Percentiles rank a stretch among this genome's conserved stretches.
Conservation (phyloP, 83 land plant species). For the Diphasiastrum complanatum region DNA sequence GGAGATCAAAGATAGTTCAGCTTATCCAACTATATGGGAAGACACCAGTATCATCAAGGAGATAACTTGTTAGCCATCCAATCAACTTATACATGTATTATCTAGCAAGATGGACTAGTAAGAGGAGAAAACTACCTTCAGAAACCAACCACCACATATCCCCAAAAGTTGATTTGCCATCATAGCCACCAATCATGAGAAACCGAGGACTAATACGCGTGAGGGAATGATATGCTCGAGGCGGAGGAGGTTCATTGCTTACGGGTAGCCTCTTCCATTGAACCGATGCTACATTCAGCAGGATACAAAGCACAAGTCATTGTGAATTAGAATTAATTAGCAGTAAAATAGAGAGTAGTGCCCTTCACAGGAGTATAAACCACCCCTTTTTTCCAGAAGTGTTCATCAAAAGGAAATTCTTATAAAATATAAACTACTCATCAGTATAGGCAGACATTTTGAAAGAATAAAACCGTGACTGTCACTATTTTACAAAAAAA, state of each 20-base stretch:
- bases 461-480: too few species aligned
- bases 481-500: too few species aligned
- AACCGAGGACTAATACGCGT: constrained; percentile 64
- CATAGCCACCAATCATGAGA: constrained; percentile 90
- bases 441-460: too few species aligned
- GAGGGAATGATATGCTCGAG: constrained; percentile 95
- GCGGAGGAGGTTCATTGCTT: constrained; percentile 72
- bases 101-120: not conserved
- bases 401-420: too few species aligned
- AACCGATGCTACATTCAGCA: constrained; percentile 57
- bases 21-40: too few species aligned
- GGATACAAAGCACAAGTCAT: not conserved
- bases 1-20: too few species aligned
- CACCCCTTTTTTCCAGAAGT: too few species aligned
- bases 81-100: too few species aligned
- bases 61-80: not conserved
- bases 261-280: constrained; percentile 84
- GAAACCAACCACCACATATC: constrained; percentile 96
- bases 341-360: too few species aligned
- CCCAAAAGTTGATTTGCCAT: constrained; percentile 87
- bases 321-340: too few species aligned
- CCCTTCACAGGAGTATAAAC: too few species aligned
- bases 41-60: not conserved
- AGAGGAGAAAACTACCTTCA: constrained; percentile 49
- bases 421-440: too few species aligned